These are phyloP conservation scores for Mycena crocata DNA, from an alignment of 768 basidiomycete species.

Conservation along the genomic window DNA sequence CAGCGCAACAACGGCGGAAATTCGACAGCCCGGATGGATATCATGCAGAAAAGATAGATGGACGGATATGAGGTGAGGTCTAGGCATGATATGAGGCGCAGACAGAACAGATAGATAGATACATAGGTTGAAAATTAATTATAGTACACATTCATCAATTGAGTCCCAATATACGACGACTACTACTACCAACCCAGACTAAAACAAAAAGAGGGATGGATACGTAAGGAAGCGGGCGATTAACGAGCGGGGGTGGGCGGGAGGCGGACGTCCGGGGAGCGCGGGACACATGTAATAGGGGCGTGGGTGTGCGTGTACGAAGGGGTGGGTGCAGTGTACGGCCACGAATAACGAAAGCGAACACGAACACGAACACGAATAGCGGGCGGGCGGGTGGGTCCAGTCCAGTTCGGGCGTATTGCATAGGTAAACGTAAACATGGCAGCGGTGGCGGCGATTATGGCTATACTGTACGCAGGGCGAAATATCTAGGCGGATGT, in stretches of 20 bases:
- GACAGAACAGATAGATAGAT: too few relatives aligned
- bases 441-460: constrained; percentile 1
- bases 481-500: constrained; percentile 17
- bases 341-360: neutral
- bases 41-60: neutral
- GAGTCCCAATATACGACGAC: neutral
- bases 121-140: too few relatives aligned
- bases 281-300: neutral
- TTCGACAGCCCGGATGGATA: too few relatives aligned
- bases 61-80: too few relatives aligned
- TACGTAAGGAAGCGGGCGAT: constrained; percentile 1
- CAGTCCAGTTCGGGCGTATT: constrained; percentile 6
- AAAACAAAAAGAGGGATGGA: neutral
- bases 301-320: neutral
- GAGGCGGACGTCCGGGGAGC: too few relatives aligned
- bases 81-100: too few relatives aligned
- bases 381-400: neutral
- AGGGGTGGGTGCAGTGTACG: neutral
- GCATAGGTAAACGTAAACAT: constrained; percentile 27
- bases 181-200: neutral
- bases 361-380: neutral
- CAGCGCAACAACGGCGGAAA: too few relatives aligned
- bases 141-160: too few relatives aligned
- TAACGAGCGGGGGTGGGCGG: neutral
- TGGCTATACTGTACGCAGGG: constrained; percentile 31